These are phyloP conservation scores for Aspergillus awamori DNA, from an alignment of 2,329 filamentous ascomycete species.

Conservation along the genomic window DNA sequence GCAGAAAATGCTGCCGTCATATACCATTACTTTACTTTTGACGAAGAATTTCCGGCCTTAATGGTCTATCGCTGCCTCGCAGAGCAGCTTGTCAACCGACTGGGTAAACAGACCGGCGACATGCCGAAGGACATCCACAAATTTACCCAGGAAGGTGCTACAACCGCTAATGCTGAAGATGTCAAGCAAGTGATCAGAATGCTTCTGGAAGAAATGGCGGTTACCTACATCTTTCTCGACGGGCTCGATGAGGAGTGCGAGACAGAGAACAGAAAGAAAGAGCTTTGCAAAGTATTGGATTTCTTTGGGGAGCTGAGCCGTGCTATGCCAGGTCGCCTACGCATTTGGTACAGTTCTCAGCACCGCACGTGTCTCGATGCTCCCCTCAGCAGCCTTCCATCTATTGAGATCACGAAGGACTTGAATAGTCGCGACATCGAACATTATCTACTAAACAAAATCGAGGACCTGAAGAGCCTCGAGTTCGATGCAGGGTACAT, in stretches of 20 bases:
- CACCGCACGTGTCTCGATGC: conserved; percentile 4
- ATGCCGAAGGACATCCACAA: conserved; percentile 2
- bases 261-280: background rate
- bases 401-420: background rate
- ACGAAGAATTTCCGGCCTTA: conserved; percentile 4
- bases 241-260: conserved; percentile 5
- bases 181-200: conserved; percentile 4
- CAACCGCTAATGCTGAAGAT: background rate
- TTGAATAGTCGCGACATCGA: background rate
- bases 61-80: conserved; percentile 5
- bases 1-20: background rate
- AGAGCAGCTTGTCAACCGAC: conserved; percentile 7
- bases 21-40: conserved; percentile 6
- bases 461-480: background rate
- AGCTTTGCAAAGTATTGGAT: conserved; percentile 1
- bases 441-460: background rate
- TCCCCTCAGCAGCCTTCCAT: background rate
- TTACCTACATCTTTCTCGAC: background rate
- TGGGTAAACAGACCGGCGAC: conserved; percentile 3
- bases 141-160: conserved; percentile 3
- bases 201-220: background rate
- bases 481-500: conserved; percentile 2
- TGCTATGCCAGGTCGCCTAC: background rate
- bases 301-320: background rate
- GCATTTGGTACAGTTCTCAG: conserved; percentile 4